Percentiles rank a stretch among this genome's conserved stretches.
phyloP scores from a whole-genome alignment of 2,329 filamentous ascomycete genomes.

The Tetracladium maxilliforme region DNA sequence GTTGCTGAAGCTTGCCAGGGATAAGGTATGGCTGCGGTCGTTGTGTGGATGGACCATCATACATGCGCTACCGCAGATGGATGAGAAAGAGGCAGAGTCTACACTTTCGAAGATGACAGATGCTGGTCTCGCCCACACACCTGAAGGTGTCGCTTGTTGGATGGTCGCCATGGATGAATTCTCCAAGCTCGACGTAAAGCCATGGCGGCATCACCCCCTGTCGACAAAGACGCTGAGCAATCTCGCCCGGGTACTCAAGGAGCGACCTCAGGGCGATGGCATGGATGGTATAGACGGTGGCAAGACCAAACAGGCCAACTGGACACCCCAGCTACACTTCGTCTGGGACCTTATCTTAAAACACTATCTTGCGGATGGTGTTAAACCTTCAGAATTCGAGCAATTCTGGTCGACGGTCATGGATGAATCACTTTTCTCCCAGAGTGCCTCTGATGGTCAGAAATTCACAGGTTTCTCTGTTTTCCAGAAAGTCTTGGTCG shows the following conservation, averaged over 20 bases:
- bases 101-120: constrained; percentile 48
- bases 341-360: constrained; percentile 72
- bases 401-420: constrained; percentile 80
- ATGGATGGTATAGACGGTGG: constrained; percentile 33
- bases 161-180: constrained; percentile 52
- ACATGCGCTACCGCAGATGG: constrained; percentile 51
- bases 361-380: constrained; percentile 24
- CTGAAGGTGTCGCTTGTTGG: constrained; percentile 86
- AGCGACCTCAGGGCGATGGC: no score
- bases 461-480: constrained; percentile 89
- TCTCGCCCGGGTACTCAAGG: constrained; percentile 67
- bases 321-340: constrained; percentile 71
- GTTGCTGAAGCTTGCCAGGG: constrained; percentile 58
- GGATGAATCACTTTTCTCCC: constrained; percentile 76
- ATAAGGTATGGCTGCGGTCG: constrained; percentile 79
- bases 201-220: constrained; percentile 56
- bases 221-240: constrained; percentile 58
- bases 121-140: constrained; percentile 59
- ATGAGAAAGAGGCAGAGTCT: constrained; percentile 38
- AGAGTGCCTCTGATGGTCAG: constrained; percentile 68
- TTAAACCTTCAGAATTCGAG: constrained; percentile 36
- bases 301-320: constrained; percentile 31
- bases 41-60: constrained; percentile 77
- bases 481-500: constrained; percentile 59
- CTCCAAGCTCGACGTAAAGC: constrained; percentile 49